Percentiles rank a stretch among this genome's conserved stretches.
Evolutionary conservation across 768 basidiomycete species (phyloP).

Genomic region (Termitomyces sp.): DNA sequence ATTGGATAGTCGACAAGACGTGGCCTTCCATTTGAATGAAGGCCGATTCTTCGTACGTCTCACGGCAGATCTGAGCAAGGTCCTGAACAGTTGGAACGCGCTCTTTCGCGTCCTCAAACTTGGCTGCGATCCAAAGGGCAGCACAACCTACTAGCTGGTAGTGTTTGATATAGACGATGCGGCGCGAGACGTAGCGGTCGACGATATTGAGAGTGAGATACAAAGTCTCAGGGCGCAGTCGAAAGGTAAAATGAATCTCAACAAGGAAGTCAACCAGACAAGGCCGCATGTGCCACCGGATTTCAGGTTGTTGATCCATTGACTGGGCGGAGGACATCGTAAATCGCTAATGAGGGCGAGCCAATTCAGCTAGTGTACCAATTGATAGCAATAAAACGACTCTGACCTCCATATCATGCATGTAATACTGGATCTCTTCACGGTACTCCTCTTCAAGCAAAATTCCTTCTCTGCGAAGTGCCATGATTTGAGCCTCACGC

Average conservation of each 20-base stretch:
- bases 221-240: slow-evolving; percentile 95
- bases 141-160: slow-evolving; percentile 99
- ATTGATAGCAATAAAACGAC: neutral
- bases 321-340: slow-evolving; percentile 92
- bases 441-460: slow-evolving; percentile 93
- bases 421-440: slow-evolving; percentile 88
- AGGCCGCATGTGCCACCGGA: slow-evolving; percentile 98
- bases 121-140: slow-evolving; percentile 97
- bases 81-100: slow-evolving; percentile 95
- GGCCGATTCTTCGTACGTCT: slow-evolving; percentile 94
- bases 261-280: slow-evolving; percentile 98
- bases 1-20: slow-evolving; percentile 92
- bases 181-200: slow-evolving; percentile 98
- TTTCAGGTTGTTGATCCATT: slow-evolving; percentile 99
- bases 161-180: slow-evolving; percentile 98
- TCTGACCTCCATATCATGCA: slow-evolving; percentile 98
- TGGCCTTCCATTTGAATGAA: slow-evolving; percentile 99
- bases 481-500: slow-evolving; percentile 62
- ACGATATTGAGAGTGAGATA: slow-evolving; percentile 99
- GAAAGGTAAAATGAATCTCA: slow-evolving; percentile 97
- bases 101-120: slow-evolving; percentile 99
- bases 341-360: slow-evolving; percentile 33
- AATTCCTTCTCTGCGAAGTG: slow-evolving; percentile 65
- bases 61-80: slow-evolving; percentile 90
- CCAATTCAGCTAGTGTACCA: slow-evolving; percentile 14